These are phyloP conservation scores for Acanthamoeba healyi DNA, from an alignment of 208 protist genomes.

Conservation along the genomic window DNA sequence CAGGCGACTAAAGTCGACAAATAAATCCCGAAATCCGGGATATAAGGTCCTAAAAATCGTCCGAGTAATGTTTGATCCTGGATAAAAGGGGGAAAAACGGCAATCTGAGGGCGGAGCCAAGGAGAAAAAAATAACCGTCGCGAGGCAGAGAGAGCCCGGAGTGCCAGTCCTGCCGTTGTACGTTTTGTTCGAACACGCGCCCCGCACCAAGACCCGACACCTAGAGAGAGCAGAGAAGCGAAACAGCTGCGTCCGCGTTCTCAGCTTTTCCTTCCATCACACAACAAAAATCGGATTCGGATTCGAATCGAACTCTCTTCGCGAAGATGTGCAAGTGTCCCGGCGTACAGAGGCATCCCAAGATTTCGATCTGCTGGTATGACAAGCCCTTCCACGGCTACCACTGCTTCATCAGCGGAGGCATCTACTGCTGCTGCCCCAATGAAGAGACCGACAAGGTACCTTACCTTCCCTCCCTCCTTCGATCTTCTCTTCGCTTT, in stretches of 20 bases:
- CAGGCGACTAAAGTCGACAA: neutral
- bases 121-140: too few relatives aligned
- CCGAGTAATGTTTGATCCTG: too few relatives aligned
- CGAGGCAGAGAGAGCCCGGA: neutral
- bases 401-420: constrained; percentile 56
- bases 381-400: constrained; percentile 55
- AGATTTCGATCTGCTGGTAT: constrained; percentile 55
- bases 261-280: too few relatives aligned
- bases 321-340: constrained; percentile 58
- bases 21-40: neutral
- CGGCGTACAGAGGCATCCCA: constrained; percentile 46
- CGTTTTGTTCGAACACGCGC: neutral
- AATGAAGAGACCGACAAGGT: constrained; percentile 67
- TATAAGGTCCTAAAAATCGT: too few relatives aligned
- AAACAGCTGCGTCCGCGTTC: too few relatives aligned
- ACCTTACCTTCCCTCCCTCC: neutral
- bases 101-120: neutral
- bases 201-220: too few relatives aligned
- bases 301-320: too few relatives aligned
- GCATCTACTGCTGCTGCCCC: constrained; percentile 61
- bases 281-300: neutral
- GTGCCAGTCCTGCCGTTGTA: neutral
- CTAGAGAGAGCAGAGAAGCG: too few relatives aligned
- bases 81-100: neutral
- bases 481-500: constrained; percentile 31